Conservation (phyloP, 2,329 filamentous ascomycete genomes). For the Niveomyces coronatus region DNA sequence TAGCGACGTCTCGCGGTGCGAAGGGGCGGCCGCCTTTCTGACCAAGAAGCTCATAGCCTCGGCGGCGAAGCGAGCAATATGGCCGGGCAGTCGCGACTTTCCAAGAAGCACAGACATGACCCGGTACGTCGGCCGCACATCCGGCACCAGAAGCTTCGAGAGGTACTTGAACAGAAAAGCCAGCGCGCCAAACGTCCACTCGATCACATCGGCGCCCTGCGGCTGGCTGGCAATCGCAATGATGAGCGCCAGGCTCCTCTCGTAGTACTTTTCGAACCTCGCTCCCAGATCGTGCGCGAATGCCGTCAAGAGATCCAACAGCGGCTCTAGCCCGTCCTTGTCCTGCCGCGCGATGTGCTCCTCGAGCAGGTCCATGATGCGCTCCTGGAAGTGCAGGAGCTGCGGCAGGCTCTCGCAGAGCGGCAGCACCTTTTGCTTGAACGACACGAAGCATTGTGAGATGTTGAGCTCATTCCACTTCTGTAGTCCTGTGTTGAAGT, state of each 20-base stretch:
- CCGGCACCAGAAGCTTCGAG: constrained; percentile 73
- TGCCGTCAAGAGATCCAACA: constrained; percentile 79
- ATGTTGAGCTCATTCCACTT: constrained; percentile 91
- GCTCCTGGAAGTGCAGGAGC: constrained; percentile 80
- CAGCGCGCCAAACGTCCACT: constrained; percentile 92
- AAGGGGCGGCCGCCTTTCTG: constrained; percentile 72
- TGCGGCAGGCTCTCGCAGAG: constrained; percentile 85
- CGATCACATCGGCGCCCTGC: constrained; percentile 77
- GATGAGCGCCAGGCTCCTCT: constrained; percentile 62
- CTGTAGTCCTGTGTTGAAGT: constrained; percentile 71
- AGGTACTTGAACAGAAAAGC: constrained; percentile 98
- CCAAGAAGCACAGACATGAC: constrained; percentile 78
- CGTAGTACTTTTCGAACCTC: constrained; percentile 83
- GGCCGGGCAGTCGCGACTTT: constrained; percentile 68
- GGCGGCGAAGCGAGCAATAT: constrained; percentile 85
- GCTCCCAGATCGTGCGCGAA: constrained; percentile 89
- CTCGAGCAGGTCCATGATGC: constrained; percentile 69
- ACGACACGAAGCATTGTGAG: constrained; percentile 67
- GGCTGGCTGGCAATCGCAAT: constrained; percentile 68
- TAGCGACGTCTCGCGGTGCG: constrained; percentile 65
- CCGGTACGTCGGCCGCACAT: constrained; percentile 74
- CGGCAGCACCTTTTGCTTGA: constrained; percentile 63
- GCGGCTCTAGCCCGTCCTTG: constrained; percentile 69
- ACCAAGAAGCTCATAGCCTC: constrained; percentile 92
- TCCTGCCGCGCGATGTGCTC: constrained; percentile 70